Evolutionary conservation across 2,329 filamentous ascomycete species (phyloP), one percentile per base, ranked within the genome.

Genomic region (Trichoderma hamatum): DNA sequence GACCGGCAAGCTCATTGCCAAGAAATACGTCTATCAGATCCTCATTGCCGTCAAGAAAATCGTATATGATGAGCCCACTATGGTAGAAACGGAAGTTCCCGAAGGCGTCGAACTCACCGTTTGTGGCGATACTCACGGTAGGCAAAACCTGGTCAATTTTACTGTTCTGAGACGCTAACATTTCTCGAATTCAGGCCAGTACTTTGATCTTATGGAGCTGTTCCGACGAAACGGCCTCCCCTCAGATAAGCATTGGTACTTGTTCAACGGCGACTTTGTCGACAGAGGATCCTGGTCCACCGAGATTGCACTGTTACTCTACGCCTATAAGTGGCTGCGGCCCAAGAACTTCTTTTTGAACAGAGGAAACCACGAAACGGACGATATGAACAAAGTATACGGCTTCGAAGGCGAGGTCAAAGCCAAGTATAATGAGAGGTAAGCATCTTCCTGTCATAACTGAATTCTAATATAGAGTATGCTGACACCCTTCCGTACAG

Each of bases 231-330:
- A 97, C 75, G 96, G 96, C 52, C 88, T 86, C 72, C 96, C 96
- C 0, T 88, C 87, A 19, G 93, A 95, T 71, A 93, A 92, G 78
- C 94, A 98, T 79, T 92, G 90, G 79, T 99, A 98, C 78, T 86
- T 99, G 14, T 99, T 99, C 86, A 99, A 99, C 79, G 96, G 96
- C 72, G 96, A 99, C 82, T 99, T 99, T 77, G 96, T 99, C 66
- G 96, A 99, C 79, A 89, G 96, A 78, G 96, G 96, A 32, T 97
- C 94, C 46, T 99, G 96, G 96, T 98, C 95, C 7, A 94, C 90
- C n/a, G 96, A 99, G 79, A 96, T 99, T 74, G 95, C 94, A 13
- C 85, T 99, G 58, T 85, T 97, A 13, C 85, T 99, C 24, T 99
- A 97, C 80, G 92, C 95, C 55, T 97, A 97, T 86, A 99, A 99